Evolutionary conservation across 1,139 yeast species (phyloP).

Genomic region (Zygosaccharomyces sapae): DNA sequence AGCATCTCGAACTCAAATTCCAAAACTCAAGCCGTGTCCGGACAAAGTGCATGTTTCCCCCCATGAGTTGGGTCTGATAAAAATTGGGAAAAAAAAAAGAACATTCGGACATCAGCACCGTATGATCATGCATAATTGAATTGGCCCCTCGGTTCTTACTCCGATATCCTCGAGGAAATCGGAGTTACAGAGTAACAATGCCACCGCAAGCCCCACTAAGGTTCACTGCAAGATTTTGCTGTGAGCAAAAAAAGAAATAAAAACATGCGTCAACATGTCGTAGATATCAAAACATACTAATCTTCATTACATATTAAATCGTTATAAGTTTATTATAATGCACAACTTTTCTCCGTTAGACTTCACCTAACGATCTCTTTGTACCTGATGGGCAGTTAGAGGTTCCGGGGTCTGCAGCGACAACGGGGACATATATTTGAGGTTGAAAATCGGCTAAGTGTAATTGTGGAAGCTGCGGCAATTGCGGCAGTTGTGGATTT

Average conservation of each 20-base stretch:
- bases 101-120: neutral
- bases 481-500: conserved; percentile 10
- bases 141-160: neutral
- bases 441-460: conserved; percentile 9
- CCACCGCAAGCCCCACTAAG: too few species aligned
- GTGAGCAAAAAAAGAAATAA: neutral
- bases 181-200: neutral
- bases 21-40: neutral
- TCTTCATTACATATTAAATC: neutral
- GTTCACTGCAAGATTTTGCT: neutral
- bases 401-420: conserved; percentile 5
- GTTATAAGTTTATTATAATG: neutral
- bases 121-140: neutral
- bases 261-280: neutral
- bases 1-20: neutral
- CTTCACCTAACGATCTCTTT: conserved; percentile 1
- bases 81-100: neutral
- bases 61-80: neutral
- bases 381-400: neutral
- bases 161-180: neutral
- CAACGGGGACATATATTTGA: conserved; percentile 15
- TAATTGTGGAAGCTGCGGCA: conserved; percentile 10
- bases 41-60: neutral
- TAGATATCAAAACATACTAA: neutral
- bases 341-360: neutral